These are phyloP conservation scores for Drosera capensis DNA, from an alignment of 148 eudicot genomes.

Conservation along the genomic window DNA sequence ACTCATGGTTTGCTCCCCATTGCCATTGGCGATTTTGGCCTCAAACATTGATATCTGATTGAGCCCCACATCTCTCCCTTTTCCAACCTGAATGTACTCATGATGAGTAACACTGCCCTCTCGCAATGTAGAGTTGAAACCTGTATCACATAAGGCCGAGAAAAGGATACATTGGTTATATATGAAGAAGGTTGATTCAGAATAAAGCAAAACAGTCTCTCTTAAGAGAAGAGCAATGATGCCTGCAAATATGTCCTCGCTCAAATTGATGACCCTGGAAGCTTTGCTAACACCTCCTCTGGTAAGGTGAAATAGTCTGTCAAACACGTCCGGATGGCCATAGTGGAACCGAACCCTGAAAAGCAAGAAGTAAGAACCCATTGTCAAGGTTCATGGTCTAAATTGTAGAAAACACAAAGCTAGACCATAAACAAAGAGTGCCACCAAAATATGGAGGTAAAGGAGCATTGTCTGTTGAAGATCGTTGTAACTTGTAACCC, in stretches of 20 bases:
- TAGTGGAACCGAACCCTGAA: slow-evolving; percentile 60
- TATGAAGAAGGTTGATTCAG: no score
- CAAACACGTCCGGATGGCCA: slow-evolving; percentile 71
- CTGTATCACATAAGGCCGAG: slow-evolving; percentile 10
- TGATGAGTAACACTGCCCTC: slow-evolving; percentile 70
- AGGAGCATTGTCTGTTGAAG: no score
- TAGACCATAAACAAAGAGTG: no score
- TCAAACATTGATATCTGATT: slow-evolving; percentile 59
- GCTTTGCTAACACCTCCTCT: slow-evolving; percentile 74
- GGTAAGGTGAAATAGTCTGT: slow-evolving; percentile 50
- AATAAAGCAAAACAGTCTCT: no score
- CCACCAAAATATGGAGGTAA: no score
- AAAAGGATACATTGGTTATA: background rate
- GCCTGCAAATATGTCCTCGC: slow-evolving; percentile 76
- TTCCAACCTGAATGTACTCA: slow-evolving; percentile 70
- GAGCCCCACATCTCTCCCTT: slow-evolving; percentile 68
- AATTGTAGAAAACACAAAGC: no score
- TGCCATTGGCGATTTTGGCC: slow-evolving; percentile 65
- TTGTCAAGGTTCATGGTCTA: slow-evolving; percentile 1
- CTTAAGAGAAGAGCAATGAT: no score
- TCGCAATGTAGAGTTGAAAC: slow-evolving; percentile 59
- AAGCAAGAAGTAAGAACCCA: slow-evolving; percentile 4
- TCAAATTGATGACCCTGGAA: slow-evolving; percentile 42
- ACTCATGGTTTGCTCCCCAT: slow-evolving; percentile 62
- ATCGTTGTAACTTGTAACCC: no score